Percentiles rank a stretch among this genome's conserved stretches.
These are phyloP conservation scores for Podaxis rugospora DNA, from an alignment of 768 basidiomycete genomes.

Conservation along the genomic window DNA sequence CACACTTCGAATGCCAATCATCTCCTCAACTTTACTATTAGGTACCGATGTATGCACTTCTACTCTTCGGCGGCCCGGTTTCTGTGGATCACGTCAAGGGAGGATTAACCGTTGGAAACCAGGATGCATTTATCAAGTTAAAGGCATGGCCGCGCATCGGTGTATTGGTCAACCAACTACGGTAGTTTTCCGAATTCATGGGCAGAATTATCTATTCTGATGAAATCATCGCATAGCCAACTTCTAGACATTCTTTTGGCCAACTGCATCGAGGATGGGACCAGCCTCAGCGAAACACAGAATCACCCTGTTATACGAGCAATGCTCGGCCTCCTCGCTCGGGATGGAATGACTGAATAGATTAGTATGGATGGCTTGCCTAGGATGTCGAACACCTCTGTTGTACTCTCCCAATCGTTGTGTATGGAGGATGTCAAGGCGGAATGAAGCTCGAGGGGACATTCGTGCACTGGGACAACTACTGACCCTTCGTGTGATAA, in stretches of 20 bases:
- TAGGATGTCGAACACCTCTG: not conserved
- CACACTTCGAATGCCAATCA: not conserved
- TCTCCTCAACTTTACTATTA: constrained; percentile 20
- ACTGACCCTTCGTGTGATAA: too few species aligned
- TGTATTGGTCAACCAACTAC: constrained; percentile 79
- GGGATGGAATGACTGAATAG: constrained; percentile 27
- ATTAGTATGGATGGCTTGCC: not conserved
- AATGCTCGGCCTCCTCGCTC: constrained; percentile 29
- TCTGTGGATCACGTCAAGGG: constrained; percentile 76
- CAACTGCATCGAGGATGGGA: constrained; percentile 61
- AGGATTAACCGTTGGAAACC: constrained; percentile 61
- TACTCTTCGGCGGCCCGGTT: constrained; percentile 82
- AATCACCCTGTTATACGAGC: constrained; percentile 49
- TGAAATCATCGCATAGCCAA: constrained; percentile 34
- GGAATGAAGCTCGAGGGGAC: not conserved
- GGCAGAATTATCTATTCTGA: not conserved
- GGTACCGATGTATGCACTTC: constrained; percentile 84
- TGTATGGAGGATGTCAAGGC: not conserved
- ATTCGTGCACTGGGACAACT: too few species aligned
- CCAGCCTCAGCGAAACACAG: constrained; percentile 37
- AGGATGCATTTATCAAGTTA: constrained; percentile 53
- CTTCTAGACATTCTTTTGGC: constrained; percentile 67
- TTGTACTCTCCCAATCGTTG: not conserved
- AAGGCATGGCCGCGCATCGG: constrained; percentile 89
- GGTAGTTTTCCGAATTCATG: constrained; percentile 37